A percentile compares a stretch with the other conserved stretches of the same genome.
Evolutionary conservation across 2,329 filamentous ascomycete species (phyloP).

Genomic region (Trichoderma sp.): DNA sequence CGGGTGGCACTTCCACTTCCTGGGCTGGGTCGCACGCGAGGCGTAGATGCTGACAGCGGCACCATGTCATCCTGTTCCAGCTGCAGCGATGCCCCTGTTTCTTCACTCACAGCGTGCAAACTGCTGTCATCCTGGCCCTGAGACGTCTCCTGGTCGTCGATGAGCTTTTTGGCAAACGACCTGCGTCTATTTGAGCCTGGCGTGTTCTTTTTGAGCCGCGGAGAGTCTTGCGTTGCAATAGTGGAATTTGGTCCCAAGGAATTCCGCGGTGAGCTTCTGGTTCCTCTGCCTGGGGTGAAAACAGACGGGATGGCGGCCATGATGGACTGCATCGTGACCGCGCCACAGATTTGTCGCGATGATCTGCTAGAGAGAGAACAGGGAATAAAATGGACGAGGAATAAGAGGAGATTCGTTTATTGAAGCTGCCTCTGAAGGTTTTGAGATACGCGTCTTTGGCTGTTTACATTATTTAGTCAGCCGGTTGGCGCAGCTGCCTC

Average conservation of each 20-base stretch:
- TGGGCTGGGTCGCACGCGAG: not conserved
- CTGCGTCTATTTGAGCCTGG: not conserved
- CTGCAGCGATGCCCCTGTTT: not conserved
- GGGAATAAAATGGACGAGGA: not conserved
- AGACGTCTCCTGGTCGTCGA: not conserved
- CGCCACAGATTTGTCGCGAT: not conserved
- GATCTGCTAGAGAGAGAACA: not conserved
- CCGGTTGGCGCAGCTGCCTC: not conserved
- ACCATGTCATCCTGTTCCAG: constrained; percentile 12
- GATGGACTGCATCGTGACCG: constrained; percentile 19
- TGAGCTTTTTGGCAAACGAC: constrained; percentile 4
- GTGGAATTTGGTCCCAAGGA: not conserved
- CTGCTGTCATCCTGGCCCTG: not conserved
- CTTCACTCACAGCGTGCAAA: not conserved
- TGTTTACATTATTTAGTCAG: constrained; percentile 5
- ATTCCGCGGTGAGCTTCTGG: not conserved
- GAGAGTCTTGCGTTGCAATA: not conserved
- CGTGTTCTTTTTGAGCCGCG: constrained; percentile 7
- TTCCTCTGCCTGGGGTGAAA: not conserved
- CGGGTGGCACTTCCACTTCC: not conserved
- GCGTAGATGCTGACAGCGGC: constrained; percentile 1
- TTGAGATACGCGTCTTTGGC: not conserved
- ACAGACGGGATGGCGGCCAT: constrained; percentile 18
- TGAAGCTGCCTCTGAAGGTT: not conserved
- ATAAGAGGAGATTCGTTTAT: not conserved